phyloP scores from a whole-genome alignment of 1,284 basidiomycete species.

The Golubevia sp. region DNA sequence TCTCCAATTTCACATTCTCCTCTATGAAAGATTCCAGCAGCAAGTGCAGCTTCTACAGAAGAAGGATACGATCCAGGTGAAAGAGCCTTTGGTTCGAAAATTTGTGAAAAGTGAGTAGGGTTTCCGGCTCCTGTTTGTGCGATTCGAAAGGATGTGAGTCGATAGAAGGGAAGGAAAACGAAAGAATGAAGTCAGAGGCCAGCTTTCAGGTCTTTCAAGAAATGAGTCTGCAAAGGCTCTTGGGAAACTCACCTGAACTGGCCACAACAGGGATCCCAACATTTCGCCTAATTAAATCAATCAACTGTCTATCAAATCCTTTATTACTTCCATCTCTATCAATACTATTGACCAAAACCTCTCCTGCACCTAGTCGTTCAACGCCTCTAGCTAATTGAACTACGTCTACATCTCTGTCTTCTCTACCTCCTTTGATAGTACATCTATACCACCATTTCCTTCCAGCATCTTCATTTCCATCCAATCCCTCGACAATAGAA shows the following conservation, averaged over 20 bases:
- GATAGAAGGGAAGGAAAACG: too few relatives aligned
- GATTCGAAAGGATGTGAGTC: not conserved
- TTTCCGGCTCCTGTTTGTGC: slow-evolving; percentile 71
- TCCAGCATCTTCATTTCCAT: slow-evolving; percentile 67
- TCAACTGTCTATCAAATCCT: slow-evolving; percentile 87
- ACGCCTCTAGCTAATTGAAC: slow-evolving; percentile 88
- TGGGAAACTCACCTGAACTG: slow-evolving; percentile 69
- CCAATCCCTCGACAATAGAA: slow-evolving; percentile 25
- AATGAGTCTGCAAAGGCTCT: not conserved
- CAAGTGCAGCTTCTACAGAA: slow-evolving; percentile 84
- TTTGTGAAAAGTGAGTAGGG: slow-evolving; percentile 80
- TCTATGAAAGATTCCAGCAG: slow-evolving; percentile 97
- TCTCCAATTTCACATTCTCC: slow-evolving; percentile 73
- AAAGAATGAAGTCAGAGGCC: too few relatives aligned
- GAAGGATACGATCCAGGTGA: not conserved
- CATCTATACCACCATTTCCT: slow-evolving; percentile 98
- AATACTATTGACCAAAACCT: slow-evolving; percentile 93
- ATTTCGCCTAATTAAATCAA: slow-evolving; percentile 72
- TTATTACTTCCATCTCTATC: slow-evolving; percentile 91
- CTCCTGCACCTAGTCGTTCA: slow-evolving; percentile 88
- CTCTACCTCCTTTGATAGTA: slow-evolving; percentile 91
- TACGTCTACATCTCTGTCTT: slow-evolving; percentile 84
- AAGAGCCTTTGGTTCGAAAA: slow-evolving; percentile 73
- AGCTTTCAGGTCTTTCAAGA: too few relatives aligned
- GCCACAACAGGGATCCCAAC: slow-evolving; percentile 93